Percentiles rank a stretch among this genome's conserved stretches.
These are phyloP conservation scores for Wallacemonas sp. DNA, from an alignment of 208 protist species.

Conservation along the genomic window DNA sequence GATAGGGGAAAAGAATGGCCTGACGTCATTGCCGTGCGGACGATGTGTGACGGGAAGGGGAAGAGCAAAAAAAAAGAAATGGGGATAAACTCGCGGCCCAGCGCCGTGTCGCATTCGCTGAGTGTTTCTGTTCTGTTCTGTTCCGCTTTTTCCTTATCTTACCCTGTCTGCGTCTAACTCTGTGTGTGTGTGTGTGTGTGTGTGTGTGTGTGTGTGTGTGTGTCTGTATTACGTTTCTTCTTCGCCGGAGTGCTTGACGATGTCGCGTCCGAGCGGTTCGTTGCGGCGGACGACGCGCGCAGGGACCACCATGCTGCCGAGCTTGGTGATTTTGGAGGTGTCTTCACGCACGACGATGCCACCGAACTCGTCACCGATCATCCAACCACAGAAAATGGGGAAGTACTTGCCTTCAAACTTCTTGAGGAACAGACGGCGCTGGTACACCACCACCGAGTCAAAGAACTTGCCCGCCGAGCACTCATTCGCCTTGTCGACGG, in stretches of 20 bases:
- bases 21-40: too few relatives aligned
- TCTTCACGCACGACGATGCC: conserved; percentile 80
- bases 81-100: too few relatives aligned
- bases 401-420: conserved; percentile 77
- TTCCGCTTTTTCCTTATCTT: too few relatives aligned
- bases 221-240: conserved; percentile 1
- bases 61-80: too few relatives aligned
- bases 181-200: not conserved
- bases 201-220: not conserved
- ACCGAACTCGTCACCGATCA: conserved; percentile 65
- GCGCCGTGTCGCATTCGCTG: too few relatives aligned
- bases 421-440: conserved; percentile 66
- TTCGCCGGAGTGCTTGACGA: conserved; percentile 10
- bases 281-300: conserved; percentile 59
- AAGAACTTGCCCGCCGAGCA: conserved; percentile 60
- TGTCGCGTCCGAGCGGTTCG: conserved; percentile 2
- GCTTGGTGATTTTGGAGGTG: conserved; percentile 79
- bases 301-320: conserved; percentile 60
- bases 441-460: conserved; percentile 70
- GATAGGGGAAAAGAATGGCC: too few relatives aligned
- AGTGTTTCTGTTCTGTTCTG: too few relatives aligned
- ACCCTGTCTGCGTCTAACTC: not conserved
- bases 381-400: conserved; percentile 84
- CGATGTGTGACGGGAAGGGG: too few relatives aligned
- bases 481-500: conserved; percentile 56